phyloP scores from a whole-genome alignment of 192 early-diverging fungal genomes.

The Coemansia aciculifera region DNA sequence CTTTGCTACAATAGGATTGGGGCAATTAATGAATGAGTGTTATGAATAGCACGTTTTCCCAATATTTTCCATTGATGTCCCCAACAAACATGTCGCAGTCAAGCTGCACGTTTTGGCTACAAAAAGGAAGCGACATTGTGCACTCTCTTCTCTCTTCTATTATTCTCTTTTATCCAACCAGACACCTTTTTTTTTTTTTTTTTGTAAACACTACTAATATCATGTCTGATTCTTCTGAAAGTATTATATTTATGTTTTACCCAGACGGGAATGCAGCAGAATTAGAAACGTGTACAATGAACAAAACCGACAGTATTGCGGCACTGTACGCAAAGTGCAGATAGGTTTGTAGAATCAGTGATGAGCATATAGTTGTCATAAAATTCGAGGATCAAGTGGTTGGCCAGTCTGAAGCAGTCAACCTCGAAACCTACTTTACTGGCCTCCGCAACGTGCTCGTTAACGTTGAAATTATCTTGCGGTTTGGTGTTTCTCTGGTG shows the following conservation, averaged over 20 bases:
- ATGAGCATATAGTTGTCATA: not conserved
- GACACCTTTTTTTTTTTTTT: not conserved
- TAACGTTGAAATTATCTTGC: not conserved
- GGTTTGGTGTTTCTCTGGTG: not conserved
- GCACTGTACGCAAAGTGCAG: not conserved
- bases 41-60: not conserved
- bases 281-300: not conserved
- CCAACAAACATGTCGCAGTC: too few relatives aligned
- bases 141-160: not conserved
- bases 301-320: not conserved
- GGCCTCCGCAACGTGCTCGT: not conserved
- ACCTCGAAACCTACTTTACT: not conserved
- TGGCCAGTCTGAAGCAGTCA: not conserved
- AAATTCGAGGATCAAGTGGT: not conserved
- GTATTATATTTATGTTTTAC: not conserved
- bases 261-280: not conserved
- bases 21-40: not conserved
- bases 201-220: not conserved
- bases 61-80: not conserved
- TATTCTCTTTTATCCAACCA: not conserved
- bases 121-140: too few relatives aligned
- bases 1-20: not conserved
- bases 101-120: too few relatives aligned
- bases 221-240: not conserved
- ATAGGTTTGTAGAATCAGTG: not conserved